A percentile compares a stretch with the other conserved stretches of the same genome.
Conservation (phyloP, 1,284 basidiomycete genomes). For the Sanghuangporus weigelae region DNA sequence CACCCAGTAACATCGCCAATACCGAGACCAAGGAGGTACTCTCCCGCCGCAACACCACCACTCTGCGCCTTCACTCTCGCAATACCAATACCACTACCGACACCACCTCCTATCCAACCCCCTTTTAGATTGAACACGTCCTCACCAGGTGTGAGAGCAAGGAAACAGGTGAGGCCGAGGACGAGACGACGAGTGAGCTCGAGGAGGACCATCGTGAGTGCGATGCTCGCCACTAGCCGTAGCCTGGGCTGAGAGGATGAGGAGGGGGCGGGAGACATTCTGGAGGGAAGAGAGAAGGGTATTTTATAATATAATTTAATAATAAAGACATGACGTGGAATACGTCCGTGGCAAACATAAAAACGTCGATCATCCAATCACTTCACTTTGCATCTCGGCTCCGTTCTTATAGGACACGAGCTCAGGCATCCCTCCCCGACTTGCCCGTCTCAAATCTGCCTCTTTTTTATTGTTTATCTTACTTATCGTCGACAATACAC, state of each 20-base stretch:
- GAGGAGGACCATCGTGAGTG: not conserved
- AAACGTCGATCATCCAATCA: too few relatives aligned
- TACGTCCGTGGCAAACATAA: too few relatives aligned
- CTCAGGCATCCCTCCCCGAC: too few relatives aligned
- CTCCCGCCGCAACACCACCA: constrained; percentile 4
- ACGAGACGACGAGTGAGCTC: not conserved
- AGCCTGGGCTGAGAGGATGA: not conserved
- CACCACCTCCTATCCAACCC: not conserved
- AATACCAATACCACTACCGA: not conserved
- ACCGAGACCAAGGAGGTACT: constrained; percentile 20
- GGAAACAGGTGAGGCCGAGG: not conserved
- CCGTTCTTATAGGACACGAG: too few relatives aligned
- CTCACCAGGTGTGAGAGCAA: not conserved
- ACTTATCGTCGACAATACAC: too few relatives aligned
- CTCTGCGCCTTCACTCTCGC: not conserved
- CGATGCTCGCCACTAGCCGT: not conserved
- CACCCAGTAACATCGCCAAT: constrained; percentile 77
- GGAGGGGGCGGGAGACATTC: not conserved
- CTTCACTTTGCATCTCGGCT: too few relatives aligned
- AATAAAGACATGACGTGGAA: not conserved
- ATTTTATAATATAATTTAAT: not conserved
- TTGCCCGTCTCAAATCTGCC: too few relatives aligned
- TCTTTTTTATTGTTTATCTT: too few relatives aligned
- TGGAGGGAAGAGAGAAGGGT: not conserved
- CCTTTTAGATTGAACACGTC: not conserved